Percentiles rank a stretch among this genome's conserved stretches.
These are phyloP conservation scores for Glaciozyma antarctica DNA, from an alignment of 768 basidiomycete genomes.

Conservation along the genomic window DNA sequence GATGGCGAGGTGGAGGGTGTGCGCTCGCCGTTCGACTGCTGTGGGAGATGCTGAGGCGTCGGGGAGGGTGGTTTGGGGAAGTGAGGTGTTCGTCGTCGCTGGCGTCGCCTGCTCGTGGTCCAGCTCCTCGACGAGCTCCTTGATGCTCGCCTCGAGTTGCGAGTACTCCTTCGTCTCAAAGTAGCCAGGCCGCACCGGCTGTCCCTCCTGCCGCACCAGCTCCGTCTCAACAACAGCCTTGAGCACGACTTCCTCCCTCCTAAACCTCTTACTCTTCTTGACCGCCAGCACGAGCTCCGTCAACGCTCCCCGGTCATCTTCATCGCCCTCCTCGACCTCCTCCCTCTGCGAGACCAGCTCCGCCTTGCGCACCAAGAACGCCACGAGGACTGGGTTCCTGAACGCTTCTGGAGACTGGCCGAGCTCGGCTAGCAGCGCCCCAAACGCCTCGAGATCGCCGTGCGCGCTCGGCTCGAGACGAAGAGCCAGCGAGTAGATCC, in stretches of 20 bases:
- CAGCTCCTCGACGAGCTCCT: slow-evolving; percentile 1
- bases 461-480: slow-evolving; percentile 1
- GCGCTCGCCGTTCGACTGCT: slow-evolving; percentile 9
- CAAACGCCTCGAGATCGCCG: background rate
- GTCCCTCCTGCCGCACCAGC: background rate
- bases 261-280: background rate
- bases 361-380: slow-evolving; percentile 8
- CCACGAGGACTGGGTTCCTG: slow-evolving; percentile 3
- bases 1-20: slow-evolving; percentile 22
- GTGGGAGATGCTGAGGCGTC: background rate
- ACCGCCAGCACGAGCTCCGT: background rate
- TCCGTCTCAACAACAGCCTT: background rate
- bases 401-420: background rate
- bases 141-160: slow-evolving; percentile 10
- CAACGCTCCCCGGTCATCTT: background rate
- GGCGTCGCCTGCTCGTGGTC: too few species aligned
- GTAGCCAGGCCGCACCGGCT: background rate
- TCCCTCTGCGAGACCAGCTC: background rate
- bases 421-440: background rate
- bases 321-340: background rate
- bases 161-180: background rate
- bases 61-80: background rate
- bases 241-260: background rate
- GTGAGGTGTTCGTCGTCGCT: background rate
- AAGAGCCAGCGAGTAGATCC: slow-evolving; percentile 20